phyloP scores from a whole-genome alignment of 73 alveolate species.

The Paraurostyla sp. region DNA sequence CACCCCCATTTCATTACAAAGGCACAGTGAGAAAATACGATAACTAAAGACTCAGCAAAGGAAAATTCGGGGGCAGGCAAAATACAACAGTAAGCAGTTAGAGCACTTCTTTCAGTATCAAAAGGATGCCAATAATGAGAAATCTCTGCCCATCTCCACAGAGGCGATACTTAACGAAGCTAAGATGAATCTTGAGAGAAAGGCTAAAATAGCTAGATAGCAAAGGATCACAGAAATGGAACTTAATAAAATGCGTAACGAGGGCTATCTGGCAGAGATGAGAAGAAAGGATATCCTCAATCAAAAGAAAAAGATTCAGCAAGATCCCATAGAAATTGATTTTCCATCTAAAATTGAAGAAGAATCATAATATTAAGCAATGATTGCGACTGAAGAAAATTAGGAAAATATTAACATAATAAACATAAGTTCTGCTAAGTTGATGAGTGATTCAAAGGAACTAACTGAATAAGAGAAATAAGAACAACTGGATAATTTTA shows the following conservation, averaged over 20 bases:
- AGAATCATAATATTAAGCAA: too few species aligned
- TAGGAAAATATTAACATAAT: too few species aligned
- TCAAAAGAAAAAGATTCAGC: background rate
- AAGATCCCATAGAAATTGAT: conserved; percentile 1
- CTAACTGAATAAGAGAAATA: too few species aligned
- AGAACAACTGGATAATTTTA: too few species aligned
- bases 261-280: conserved; percentile 19
- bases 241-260: conserved; percentile 1
- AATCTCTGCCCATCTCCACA: background rate
- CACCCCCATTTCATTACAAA: too few species aligned
- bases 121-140: background rate
- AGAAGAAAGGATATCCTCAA: conserved; percentile 19
- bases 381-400: too few species aligned
- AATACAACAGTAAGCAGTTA: conserved; percentile 18
- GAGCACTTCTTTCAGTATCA: background rate
- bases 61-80: too few species aligned
- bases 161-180: background rate
- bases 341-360: too few species aligned
- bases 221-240: conserved; percentile 6
- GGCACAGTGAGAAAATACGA: too few species aligned
- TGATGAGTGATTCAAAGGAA: too few species aligned
- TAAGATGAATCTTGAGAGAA: background rate
- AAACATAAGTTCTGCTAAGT: too few species aligned
- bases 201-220: conserved; percentile 1
- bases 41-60: too few species aligned